Percentiles rank a stretch among this genome's conserved stretches.
Evolutionary conservation across 116 monocot genomes (phyloP).

Genomic region (Trichopus zeylanicus): DNA sequence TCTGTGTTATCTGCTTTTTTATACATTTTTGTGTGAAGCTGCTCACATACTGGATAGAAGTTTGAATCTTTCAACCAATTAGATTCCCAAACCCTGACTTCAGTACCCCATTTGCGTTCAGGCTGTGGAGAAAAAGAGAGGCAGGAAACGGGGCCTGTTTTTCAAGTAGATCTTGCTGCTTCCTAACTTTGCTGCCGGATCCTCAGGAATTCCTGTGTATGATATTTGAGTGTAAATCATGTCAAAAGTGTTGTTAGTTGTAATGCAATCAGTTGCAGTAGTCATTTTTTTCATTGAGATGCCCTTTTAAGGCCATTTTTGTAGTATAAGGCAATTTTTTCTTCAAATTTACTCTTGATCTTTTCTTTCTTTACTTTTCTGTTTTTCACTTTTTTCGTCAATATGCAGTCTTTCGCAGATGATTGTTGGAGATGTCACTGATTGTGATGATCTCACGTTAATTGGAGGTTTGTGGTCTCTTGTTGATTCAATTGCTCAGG

Average conservation of each 20-base stretch:
- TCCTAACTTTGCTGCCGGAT: neutral
- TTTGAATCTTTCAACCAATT: no score
- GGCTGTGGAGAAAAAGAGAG: slow-evolving; percentile 5
- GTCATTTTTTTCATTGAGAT: neutral
- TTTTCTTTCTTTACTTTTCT: neutral
- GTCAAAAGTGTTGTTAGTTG: neutral
- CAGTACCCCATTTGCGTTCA: neutral
- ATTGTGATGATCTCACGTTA: no score
- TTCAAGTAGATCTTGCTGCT: neutral
- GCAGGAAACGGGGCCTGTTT: slow-evolving; percentile 4
- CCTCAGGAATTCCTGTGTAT: neutral
- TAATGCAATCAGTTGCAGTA: neutral
- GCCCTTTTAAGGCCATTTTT: neutral
- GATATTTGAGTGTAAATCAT: neutral
- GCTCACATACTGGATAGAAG: no score
- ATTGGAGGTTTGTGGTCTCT: no score
- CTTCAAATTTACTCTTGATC: neutral
- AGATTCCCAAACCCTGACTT: no score
- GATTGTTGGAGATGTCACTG: no score
- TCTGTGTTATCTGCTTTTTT: no score
- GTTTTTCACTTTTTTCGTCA: no score
- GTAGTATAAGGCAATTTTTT: neutral
- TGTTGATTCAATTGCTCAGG: no score
- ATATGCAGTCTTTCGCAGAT: no score
- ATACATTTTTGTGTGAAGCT: no score